Base-by-base conservation (phyloP, 2,329 filamentous ascomycete species). In the Cordyceps farinosa region DNA sequence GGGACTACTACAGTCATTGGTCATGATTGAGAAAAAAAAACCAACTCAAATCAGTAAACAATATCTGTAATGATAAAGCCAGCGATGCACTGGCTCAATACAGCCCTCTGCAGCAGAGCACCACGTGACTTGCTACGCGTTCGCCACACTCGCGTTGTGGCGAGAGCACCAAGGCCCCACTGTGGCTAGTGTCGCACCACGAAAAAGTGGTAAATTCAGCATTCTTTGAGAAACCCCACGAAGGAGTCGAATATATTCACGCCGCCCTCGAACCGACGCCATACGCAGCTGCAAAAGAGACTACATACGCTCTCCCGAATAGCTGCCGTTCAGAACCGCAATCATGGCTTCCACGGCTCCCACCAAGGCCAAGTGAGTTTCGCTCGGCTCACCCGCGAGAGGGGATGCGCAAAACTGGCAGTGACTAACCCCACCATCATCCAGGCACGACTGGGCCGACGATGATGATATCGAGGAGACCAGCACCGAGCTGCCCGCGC, bases 401-500 rank as follows among this genome's bases (percentile, higher is more conserved):
- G 60, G 48, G 54, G 32, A 34, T 32, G 50, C n/a, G 38, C 17
- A 51, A 52, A 59, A 47, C 17, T 15, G 52, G 56, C 50, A 66
- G 30, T 53, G 56, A 66, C 73, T 77, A 71, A 77, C 75, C 73
- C 74, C 75, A 75, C 73, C 70, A 74, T 70, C 32, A n/a, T 57
- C 68, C 66, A 82, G 81, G 76, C 80, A 83, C 70, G 93, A 97
- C 84, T 98, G 94, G 94, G 94, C 95, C 76, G 95, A 98, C 81
- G 91, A 95, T 76, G 92, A 96, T 76, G 91, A 94, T 74, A 89
- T 92, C 79, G 90, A 95, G 79, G 86, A 90, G 81, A 81, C 85
- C 70, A 73, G 77, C 70, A 77, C 78, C 68, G 84, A 87, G 64
- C 90, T 99, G 71, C 95, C 95, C 65, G 85, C 90, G 70, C 88